Base-by-base conservation (phyloP, 768 basidiomycete species). In the Phanerochaete sordida region DNA sequence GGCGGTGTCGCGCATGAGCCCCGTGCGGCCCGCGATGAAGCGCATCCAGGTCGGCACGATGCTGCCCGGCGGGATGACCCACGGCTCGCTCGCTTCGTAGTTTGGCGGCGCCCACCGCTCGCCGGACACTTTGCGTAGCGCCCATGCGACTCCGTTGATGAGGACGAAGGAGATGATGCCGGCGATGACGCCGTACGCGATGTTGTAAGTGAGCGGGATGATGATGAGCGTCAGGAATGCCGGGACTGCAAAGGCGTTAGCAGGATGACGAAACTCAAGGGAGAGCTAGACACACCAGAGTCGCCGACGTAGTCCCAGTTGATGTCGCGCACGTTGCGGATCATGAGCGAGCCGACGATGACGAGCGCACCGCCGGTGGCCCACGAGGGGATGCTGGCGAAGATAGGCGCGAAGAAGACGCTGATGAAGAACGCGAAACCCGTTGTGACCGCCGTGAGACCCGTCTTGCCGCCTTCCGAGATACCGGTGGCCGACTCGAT, bases 301-400 rank as follows among this genome's bases (percentile, higher is more conserved):
- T 94, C 91, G 8, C 92, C 92, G 23, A 90, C 80, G 69, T 93
- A 95, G 67, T 87, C 80, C 92, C 92, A 95, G 73, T 95, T 95
- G 72, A 95, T 88, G 48, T 91, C 91, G 31, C 84, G 80, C 23
- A 91, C 89, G 65, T 91, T 93, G 69, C 88, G 82, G 72, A 91
- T 90, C 92, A 94, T 94, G 66, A 93, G 77, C 16, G 87, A 88
- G n/a, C 92, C 92, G 12, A 91, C 91, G 57, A 95, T 87, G 45
- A 91, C 83, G 35, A 95, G 77, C 0, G 91, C 91, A 58, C 92
- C 88, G 15, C 92, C 92, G 1, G 92, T 95, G 3, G 92, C 91
- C 90, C 91, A 94, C 0, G 86, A 66, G 0, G 92, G 92, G 54
- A 95, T 91, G 12, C 88, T 91, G 11, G 91, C 90, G 64, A 95